A percentile compares a stretch with the other conserved stretches of the same genome.
Conservation (phyloP, 441 rosid genomes). For the Macaranga tanarius region DNA sequence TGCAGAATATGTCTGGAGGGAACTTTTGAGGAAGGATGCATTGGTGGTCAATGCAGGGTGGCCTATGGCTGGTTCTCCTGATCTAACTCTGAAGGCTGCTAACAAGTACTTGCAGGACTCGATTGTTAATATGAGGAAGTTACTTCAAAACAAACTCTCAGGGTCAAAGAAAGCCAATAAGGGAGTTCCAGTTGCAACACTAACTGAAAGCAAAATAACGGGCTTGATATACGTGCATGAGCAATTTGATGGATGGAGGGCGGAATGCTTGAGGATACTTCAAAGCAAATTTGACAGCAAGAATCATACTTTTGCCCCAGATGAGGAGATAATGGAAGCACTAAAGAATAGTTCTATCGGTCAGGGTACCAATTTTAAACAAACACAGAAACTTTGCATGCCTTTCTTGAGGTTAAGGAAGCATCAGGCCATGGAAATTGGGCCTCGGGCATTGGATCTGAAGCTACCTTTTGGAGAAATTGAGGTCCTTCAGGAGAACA, state of each 20-base stretch:
- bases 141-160: constrained; percentile 65
- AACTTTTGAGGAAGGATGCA: constrained; percentile 72
- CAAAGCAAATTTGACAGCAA: constrained; percentile 54
- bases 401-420: constrained; percentile 91
- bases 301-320: constrained; percentile 48
- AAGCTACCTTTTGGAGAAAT: constrained; percentile 84
- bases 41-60: constrained; percentile 81
- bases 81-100: constrained; percentile 75
- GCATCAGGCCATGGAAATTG: constrained; percentile 67
- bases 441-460: constrained; percentile 70
- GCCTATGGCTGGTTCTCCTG: constrained; percentile 70
- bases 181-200: constrained; percentile 48
- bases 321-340: constrained; percentile 58
- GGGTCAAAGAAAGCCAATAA: constrained; percentile 64
- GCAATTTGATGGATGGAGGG: constrained; percentile 85
- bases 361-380: constrained; percentile 55
- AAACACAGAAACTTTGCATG: constrained; percentile 74
- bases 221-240: constrained; percentile 79
- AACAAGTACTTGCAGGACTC: constrained; percentile 92
- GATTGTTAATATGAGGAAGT: constrained; percentile 71
- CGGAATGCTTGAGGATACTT: constrained; percentile 74
- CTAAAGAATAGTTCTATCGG: constrained; percentile 52
- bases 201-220: constrained; percentile 48
- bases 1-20: constrained; percentile 89
- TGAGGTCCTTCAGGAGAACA: constrained; percentile 68